A percentile compares a stretch with the other conserved stretches of the same genome.
These are phyloP conservation scores for Pezicula neosporulosa DNA, from an alignment of 2,329 filamentous ascomycete genomes.

Conservation along the genomic window DNA sequence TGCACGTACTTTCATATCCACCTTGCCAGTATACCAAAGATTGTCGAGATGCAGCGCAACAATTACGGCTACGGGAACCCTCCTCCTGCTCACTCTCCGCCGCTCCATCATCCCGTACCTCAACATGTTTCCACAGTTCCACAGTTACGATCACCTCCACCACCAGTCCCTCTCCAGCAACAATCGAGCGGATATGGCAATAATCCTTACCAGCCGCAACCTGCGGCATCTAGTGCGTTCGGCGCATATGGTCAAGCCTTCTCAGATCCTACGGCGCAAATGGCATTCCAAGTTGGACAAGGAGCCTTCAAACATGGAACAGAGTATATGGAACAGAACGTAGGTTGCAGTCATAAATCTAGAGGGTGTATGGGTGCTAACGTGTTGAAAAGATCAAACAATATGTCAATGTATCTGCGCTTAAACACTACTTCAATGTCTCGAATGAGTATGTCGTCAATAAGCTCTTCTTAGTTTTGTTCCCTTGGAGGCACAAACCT, in stretches of 20 bases:
- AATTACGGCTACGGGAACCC: conserved; percentile 78
- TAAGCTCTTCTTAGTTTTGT: conserved; percentile 90
- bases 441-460: conserved; percentile 94
- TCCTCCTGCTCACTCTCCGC: conserved; percentile 70
- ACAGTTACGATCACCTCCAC: conserved; percentile 90
- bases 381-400: conserved; percentile 56
- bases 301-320: conserved; percentile 87
- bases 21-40: not conserved
- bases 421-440: conserved; percentile 99
- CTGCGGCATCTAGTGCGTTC: conserved; percentile 48
- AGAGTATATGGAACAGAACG: conserved; percentile 94
- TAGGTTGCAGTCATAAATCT: conserved; percentile 50
- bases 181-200: conserved; percentile 63
- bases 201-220: conserved; percentile 66
- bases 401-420: conserved; percentile 86
- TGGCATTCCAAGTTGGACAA: conserved; percentile 92
- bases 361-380: conserved; percentile 7
- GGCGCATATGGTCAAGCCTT: conserved; percentile 88
- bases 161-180: conserved; percentile 67
- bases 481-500: conserved; percentile 95
- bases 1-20: not conserved
- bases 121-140: conserved; percentile 98
- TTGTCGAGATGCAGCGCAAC: conserved; percentile 72
- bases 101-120: conserved; percentile 93
- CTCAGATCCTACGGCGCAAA: conserved; percentile 90